These are phyloP conservation scores for Pleoardoris graminearum DNA, from an alignment of 2,329 filamentous ascomycete species.

Conservation along the genomic window DNA sequence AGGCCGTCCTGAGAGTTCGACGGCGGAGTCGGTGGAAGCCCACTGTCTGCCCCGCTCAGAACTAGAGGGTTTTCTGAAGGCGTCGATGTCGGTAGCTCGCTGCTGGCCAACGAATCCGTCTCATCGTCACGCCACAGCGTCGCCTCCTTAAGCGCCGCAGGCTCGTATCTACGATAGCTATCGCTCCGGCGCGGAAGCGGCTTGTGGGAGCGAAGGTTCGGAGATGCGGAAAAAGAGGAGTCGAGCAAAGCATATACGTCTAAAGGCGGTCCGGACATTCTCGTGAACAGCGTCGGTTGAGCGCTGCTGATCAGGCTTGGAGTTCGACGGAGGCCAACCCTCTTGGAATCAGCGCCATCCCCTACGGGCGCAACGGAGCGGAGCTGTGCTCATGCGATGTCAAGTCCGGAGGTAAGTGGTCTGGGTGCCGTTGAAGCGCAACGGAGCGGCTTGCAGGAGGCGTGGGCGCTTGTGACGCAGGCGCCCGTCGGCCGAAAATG, in stretches of 20 bases:
- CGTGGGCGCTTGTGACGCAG: constrained; percentile 29
- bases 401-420: constrained; percentile 13
- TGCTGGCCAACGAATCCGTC: constrained; percentile 27
- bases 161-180: constrained; percentile 28
- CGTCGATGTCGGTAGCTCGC: constrained; percentile 32
- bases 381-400: constrained; percentile 23
- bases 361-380: constrained; percentile 14
- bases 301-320: neutral
- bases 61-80: constrained; percentile 26
- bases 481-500: constrained; percentile 25
- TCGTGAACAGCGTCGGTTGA: constrained; percentile 10
- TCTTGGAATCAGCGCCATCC: constrained; percentile 24
- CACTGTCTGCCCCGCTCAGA: constrained; percentile 36
- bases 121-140: constrained; percentile 31
- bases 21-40: constrained; percentile 52
- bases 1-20: constrained; percentile 42
- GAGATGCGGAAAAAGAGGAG: constrained; percentile 33
- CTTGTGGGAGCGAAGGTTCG: constrained; percentile 32
- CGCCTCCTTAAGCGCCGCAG: constrained; percentile 25
- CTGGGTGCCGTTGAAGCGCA: constrained; percentile 7
- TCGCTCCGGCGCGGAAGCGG: constrained; percentile 32
- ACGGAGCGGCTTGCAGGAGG: constrained; percentile 15
- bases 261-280: constrained; percentile 29
- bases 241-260: constrained; percentile 38
- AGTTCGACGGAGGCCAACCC: constrained; percentile 1